Percentiles rank a stretch among this genome's conserved stretches.
phyloP scores from a whole-genome alignment of 1,139 yeast genomes.

The Candida pseudocylindracea region DNA sequence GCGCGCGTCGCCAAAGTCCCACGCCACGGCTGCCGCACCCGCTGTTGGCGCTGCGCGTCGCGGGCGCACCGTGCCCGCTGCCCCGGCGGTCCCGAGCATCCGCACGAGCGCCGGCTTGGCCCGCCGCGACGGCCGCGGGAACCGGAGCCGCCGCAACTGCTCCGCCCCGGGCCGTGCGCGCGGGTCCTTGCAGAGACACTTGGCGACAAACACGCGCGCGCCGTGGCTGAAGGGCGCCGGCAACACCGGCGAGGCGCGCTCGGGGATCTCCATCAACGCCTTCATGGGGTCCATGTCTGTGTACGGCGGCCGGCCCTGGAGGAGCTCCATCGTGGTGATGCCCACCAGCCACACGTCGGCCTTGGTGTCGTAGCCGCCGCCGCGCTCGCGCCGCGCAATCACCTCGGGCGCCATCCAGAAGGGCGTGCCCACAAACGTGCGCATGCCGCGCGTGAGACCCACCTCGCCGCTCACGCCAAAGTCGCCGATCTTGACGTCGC shows the following conservation, averaged over 20 bases:
- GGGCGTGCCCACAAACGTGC: conserved; percentile 77
- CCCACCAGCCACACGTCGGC: conserved; percentile 86
- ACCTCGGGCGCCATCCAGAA: conserved; percentile 94
- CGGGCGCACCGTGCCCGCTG: background rate
- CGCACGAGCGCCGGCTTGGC: background rate
- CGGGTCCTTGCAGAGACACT: conserved; percentile 40
- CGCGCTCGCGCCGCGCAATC: conserved; percentile 21
- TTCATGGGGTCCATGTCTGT: conserved; percentile 53
- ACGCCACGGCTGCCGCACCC: too few relatives aligned
- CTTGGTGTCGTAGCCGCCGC: conserved; percentile 36
- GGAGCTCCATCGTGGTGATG: conserved; percentile 55
- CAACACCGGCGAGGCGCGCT: conserved; percentile 41
- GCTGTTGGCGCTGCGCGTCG: too few relatives aligned
- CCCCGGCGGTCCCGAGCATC: background rate
- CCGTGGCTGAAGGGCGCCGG: conserved; percentile 17
- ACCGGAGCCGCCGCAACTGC: background rate
- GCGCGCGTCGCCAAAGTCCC: too few relatives aligned
- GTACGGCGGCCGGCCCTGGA: conserved; percentile 55
- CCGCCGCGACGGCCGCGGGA: background rate
- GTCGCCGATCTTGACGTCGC: conserved; percentile 55
- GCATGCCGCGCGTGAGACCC: conserved; percentile 33
- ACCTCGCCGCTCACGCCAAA: conserved; percentile 77
- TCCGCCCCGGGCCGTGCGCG: conserved; percentile 17
- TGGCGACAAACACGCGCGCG: conserved; percentile 34
- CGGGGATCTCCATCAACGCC: conserved; percentile 51